Evolutionary conservation across 2,329 filamentous ascomycete species (phyloP).

Genomic region (Chrysoporthe austroafricana): DNA sequence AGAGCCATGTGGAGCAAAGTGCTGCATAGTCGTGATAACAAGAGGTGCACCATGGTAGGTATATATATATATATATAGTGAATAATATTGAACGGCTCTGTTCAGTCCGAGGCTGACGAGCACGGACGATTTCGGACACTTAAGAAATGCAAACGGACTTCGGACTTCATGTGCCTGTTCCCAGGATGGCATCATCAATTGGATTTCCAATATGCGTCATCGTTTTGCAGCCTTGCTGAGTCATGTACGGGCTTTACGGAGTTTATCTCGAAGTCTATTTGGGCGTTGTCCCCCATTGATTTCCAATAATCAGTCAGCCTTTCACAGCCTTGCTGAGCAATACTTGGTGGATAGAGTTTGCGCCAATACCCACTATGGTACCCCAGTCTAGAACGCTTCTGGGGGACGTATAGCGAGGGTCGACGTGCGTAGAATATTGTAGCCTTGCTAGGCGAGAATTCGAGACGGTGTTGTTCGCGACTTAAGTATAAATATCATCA

Average conservation of each 20-base stretch:
- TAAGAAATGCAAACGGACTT: neutral
- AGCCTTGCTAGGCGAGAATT: neutral
- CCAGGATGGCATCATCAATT: neutral
- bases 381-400: too few species aligned
- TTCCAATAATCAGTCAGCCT: conserved; percentile 2
- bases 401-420: neutral
- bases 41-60: too few species aligned
- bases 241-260: neutral
- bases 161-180: neutral
- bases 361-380: neutral
- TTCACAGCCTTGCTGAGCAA: conserved; percentile 5
- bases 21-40: too few species aligned
- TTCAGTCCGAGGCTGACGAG: too few species aligned
- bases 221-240: neutral
- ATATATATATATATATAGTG: too few species aligned
- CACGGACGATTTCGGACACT: neutral
- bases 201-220: neutral
- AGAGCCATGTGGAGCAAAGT: too few species aligned
- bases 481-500: neutral
- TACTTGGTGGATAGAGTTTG: neutral
- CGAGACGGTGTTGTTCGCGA: neutral
- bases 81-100: too few species aligned
- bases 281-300: neutral
- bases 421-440: neutral
- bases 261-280: neutral